Conservation (phyloP, 805 yeast genomes). For the Henningerozyma blattae region DNA sequence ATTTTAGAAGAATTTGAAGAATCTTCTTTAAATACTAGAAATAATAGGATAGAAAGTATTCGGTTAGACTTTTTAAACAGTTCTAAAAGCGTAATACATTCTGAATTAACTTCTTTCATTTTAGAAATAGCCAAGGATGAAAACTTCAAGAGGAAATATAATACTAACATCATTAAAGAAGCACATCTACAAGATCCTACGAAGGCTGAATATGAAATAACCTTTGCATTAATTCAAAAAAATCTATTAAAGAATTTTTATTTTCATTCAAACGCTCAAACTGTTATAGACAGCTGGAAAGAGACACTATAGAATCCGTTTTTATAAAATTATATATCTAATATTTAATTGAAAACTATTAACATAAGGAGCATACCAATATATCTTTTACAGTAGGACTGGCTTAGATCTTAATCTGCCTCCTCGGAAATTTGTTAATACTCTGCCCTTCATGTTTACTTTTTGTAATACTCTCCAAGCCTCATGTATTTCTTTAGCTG, state of each 20-base stretch:
- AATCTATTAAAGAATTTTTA: conserved; percentile 13
- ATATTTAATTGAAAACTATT: too few species aligned
- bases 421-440: conserved; percentile 58
- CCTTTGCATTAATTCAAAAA: conserved; percentile 10
- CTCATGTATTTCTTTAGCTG: conserved; percentile 72
- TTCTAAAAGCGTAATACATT: conserved; percentile 6
- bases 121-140: conserved; percentile 18
- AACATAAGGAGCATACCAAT: too few species aligned
- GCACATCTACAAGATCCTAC: conserved; percentile 7
- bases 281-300: conserved; percentile 13
- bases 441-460: conserved; percentile 42
- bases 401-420: conserved; percentile 26
- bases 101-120: conserved; percentile 14
- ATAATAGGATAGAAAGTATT: too few species aligned
- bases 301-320: too few species aligned
- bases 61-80: too few species aligned
- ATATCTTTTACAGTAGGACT: conserved; percentile 3
- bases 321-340: too few species aligned
- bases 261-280: conserved; percentile 16
- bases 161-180: conserved; percentile 8
- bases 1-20: conserved; percentile 7
- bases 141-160: conserved; percentile 6
- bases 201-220: conserved; percentile 10
- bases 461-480: conserved; percentile 78
- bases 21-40: conserved; percentile 14